Evolutionary conservation across 2,329 filamentous ascomycete species (phyloP).

Genomic region (Fusarium coicis): DNA sequence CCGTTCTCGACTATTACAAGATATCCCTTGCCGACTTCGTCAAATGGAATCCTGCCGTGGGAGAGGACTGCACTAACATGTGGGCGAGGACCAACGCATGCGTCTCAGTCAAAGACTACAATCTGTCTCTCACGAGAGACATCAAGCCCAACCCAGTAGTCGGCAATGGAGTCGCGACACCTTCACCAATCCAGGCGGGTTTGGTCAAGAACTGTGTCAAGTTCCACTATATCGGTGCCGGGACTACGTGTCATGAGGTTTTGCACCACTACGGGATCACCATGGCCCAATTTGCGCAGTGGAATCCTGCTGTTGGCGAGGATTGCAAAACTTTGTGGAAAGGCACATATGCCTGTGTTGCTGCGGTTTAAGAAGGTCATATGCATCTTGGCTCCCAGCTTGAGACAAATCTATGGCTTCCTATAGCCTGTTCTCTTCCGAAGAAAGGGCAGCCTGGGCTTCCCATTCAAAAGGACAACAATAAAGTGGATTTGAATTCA

Average conservation of each 20-base stretch:
- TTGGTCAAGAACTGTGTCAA: slow-evolving; percentile 14
- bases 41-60: slow-evolving; percentile 5
- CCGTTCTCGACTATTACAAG: not conserved
- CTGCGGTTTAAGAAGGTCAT: not conserved
- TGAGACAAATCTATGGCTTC: fast-evolving
- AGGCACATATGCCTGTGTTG: not conserved
- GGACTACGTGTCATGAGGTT: not conserved
- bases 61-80: not conserved
- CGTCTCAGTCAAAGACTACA: not conserved
- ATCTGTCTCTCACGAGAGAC: not conserved
- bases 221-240: not conserved
- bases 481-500: not conserved
- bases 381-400: fast-evolving
- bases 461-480: fast-evolving
- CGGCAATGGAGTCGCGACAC: not conserved
- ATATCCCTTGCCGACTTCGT: not conserved
- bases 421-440: fast-evolving
- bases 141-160: not conserved
- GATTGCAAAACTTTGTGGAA: not conserved
- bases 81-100: not conserved
- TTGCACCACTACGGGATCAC: slow-evolving; percentile 5
- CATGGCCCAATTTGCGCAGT: not conserved
- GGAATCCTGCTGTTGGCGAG: not conserved
- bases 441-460: fast-evolving
- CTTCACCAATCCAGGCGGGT: not conserved